Base-by-base conservation (phyloP, 768 basidiomycete genomes). In the Podaxis sp. region DNA sequence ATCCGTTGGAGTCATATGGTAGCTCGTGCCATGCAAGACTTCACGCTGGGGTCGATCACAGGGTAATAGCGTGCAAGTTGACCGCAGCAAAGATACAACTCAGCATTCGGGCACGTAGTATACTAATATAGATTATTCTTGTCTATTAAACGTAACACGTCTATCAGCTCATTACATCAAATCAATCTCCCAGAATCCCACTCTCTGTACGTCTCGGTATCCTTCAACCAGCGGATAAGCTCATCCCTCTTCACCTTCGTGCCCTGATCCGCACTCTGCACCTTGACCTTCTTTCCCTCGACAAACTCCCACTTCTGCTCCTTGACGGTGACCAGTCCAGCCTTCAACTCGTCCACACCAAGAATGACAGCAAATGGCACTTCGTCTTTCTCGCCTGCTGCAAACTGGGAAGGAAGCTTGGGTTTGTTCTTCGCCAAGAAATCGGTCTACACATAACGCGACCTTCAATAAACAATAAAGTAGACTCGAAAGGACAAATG, bases 391-490 rank as follows among this genome's bases (percentile, higher is more conserved):
- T 97, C 97, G 28, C 91, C 92, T 1, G 89, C 88, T 22, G 91
- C 91, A 71, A 96, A 98, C 70, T 99, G 96, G 2, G 86, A 81
- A 0, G 82, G 82, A 38, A 94, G 74, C 73, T 98, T 98, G 0
- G 97, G 96, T 73, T 97, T 98, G 59, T 79, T 86, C 75, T 97
- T 98, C 64, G 93, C 92, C 68, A 95, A 78, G 79, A 94, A 99
- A 74, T 99, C 97, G 61, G 92, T 84, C 94, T 96, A 68, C 4
- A 48, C 48, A 49, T 4, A 39, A 11, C 42, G 5, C 22, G 24
- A 30, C 64, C 46, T 15, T 51, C 15, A 56, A 26, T 49, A n/a
- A 6, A 48, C 6, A 28, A 12, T 22, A 36, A 13, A 19, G 26
- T 2, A 30, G 0, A 44, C 8, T 28, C 2, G n/a, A 33, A 48